Percentiles rank a stretch among this genome's conserved stretches.
phyloP scores from a whole-genome alignment of 2,329 filamentous ascomycete species.

The Pseudocercospora vitis region DNA sequence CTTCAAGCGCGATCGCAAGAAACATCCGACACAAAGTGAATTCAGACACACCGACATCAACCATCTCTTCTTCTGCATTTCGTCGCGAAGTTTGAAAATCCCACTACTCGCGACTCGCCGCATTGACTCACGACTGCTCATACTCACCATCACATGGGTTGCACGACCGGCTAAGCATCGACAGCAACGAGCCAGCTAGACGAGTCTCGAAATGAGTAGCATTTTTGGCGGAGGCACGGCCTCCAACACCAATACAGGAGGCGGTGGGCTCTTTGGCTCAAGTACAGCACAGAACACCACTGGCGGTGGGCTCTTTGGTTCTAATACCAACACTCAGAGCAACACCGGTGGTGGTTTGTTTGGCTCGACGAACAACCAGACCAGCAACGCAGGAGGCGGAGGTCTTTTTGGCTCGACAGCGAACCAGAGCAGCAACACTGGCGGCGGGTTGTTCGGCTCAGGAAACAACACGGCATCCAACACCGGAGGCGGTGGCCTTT shows the following conservation, averaged over 20 bases:
- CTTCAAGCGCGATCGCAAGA: constrained; percentile 1
- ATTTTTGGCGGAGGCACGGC: constrained; percentile 23
- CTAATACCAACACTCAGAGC: constrained; percentile 5
- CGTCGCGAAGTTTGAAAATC: no score
- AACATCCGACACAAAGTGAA: background rate
- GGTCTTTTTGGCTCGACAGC: constrained; percentile 16
- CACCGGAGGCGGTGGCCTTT: constrained; percentile 16
- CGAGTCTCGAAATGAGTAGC: constrained; percentile 23
- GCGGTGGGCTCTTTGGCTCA: constrained; percentile 14
- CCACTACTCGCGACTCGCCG: no score
- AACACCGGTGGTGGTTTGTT: constrained; percentile 6
- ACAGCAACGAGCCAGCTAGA: background rate
- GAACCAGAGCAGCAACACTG: constrained; percentile 16
- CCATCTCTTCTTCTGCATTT: background rate
- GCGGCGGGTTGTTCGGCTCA: constrained; percentile 18
- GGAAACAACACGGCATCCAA: constrained; percentile 10
- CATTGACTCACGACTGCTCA: no score
- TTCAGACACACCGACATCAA: constrained; percentile 15
- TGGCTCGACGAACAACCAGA: constrained; percentile 7
- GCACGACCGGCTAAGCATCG: no score
- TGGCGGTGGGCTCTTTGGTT: constrained; percentile 7
- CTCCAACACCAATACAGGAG: background rate
- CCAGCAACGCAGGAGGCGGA: constrained; percentile 16
- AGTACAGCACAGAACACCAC: background rate
- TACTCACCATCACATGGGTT: no score